Percentiles rank a stretch among this genome's conserved stretches.
Evolutionary conservation across 768 basidiomycete genomes (phyloP).

Genomic region (Cubamyces lactineus): DNA sequence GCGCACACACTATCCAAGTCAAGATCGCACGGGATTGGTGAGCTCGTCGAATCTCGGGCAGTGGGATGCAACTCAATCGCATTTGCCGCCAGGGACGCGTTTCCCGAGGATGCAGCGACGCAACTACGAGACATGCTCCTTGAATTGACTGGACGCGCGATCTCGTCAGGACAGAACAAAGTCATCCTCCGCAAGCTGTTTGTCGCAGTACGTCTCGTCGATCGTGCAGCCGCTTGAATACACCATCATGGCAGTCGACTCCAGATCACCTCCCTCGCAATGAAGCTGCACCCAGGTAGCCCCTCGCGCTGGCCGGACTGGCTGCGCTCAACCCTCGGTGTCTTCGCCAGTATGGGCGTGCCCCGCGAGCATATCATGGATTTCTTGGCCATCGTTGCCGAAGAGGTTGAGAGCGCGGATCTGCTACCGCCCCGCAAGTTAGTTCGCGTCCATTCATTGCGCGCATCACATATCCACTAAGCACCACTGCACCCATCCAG

Average conservation of each 20-base stretch:
- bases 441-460: slow-evolving; percentile 31
- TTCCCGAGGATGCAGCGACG: slow-evolving; percentile 63
- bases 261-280: slow-evolving; percentile 68
- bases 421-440: slow-evolving; percentile 74
- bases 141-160: slow-evolving; percentile 67
- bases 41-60: slow-evolving; percentile 26
- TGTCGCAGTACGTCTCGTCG: slow-evolving; percentile 65
- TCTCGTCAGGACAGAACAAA: slow-evolving; percentile 59
- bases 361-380: slow-evolving; percentile 66
- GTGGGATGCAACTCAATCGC: neutral
- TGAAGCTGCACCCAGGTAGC: slow-evolving; percentile 65
- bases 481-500: slow-evolving; percentile 40
- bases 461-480: slow-evolving; percentile 10
- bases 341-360: slow-evolving; percentile 63
- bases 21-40: slow-evolving; percentile 95
- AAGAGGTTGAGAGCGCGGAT: slow-evolving; percentile 79
- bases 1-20: slow-evolving; percentile 91
- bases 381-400: slow-evolving; percentile 81
- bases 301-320: slow-evolving; percentile 76
- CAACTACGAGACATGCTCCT: slow-evolving; percentile 69
- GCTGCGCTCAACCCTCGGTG: slow-evolving; percentile 65
- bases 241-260: neutral
- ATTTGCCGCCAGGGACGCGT: slow-evolving; percentile 59
- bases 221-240: slow-evolving; percentile 1
- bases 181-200: slow-evolving; percentile 86